Base-by-base conservation (phyloP, 2,329 filamentous ascomycete species). In the Aspergillus candidus region DNA sequence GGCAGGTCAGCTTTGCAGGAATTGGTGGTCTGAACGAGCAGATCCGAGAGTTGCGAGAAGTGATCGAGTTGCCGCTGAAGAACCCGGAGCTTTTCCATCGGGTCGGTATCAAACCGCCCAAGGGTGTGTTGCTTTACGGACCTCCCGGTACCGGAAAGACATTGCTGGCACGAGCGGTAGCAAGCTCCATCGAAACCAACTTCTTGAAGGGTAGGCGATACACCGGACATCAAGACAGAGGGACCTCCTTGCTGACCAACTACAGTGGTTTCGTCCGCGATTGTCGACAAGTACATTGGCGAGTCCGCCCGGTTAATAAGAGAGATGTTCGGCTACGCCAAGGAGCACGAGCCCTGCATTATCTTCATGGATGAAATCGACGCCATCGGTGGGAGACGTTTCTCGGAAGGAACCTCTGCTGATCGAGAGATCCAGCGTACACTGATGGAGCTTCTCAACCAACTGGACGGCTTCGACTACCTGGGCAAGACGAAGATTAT, bases 351-450 rank as follows among this genome's bases (percentile, higher is more conserved):
- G 70, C 93, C 93, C 32, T 98, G 93, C 69, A 98, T 98, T 69
- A 98, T 98, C 72, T 98, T 98, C 79, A 98, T 98, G 93, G 94
- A 98, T 76, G 93, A 98, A 72, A 98, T 98, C 64, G 93, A 98
- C 64, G 93, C 93, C 62, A 98, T 98, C 62, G 93, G 93, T 67
- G 94, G 94, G 51, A 82, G 94, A 59, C 81, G 93, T 60, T 98
- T 98, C 71, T 95, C 88, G 1, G 93, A 98, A 69, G 93, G 94
- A 56, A 98, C 93, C 40, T 95, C 89, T 48, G 93, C 93, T 40
- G 93, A 98, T 73, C 84, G 94, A 62, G 93, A 98, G 70, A 98
- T 98, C 58, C 93, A 98, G 72, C 84, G 93, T 63, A 98, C 93
- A 31, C 76, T 98, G 48, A 98, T 98, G 93, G 93, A 98, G 70